Conservation (phyloP, 148 eudicot species). For the Rhododendron griersonianum region DNA sequence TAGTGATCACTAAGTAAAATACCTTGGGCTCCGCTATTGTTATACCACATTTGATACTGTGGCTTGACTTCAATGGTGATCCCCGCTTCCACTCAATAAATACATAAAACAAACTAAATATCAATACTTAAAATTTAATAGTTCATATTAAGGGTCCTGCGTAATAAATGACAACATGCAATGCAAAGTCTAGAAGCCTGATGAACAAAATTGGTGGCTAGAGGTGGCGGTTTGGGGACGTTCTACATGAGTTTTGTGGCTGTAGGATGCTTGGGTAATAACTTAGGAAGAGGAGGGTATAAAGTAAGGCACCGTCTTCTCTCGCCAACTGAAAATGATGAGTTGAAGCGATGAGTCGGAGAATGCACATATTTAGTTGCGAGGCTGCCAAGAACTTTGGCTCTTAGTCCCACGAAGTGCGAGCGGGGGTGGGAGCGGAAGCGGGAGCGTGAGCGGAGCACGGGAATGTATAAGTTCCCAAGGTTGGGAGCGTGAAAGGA, state of each 20-base stretch:
- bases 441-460: too few species aligned
- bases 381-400: background rate
- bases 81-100: background rate
- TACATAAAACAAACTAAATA: background rate
- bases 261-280: background rate
- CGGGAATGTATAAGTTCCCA: too few species aligned
- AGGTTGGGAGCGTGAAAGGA: too few species aligned
- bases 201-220: background rate
- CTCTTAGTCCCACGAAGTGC: too few species aligned
- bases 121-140: background rate
- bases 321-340: background rate
- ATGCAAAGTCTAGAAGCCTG: background rate
- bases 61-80: background rate
- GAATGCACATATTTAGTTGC: background rate
- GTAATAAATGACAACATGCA: background rate
- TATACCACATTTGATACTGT: background rate
- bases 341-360: background rate
- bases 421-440: too few species aligned
- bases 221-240: background rate
- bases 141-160: background rate
- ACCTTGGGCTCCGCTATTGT: background rate
- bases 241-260: background rate
- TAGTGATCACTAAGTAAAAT: background rate
- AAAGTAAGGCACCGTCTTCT: background rate
- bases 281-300: background rate